A percentile compares a stretch with the other conserved stretches of the same genome.
These are phyloP conservation scores for Platanthera zijinensis DNA, from an alignment of 106 monocot species.

Conservation along the genomic window DNA sequence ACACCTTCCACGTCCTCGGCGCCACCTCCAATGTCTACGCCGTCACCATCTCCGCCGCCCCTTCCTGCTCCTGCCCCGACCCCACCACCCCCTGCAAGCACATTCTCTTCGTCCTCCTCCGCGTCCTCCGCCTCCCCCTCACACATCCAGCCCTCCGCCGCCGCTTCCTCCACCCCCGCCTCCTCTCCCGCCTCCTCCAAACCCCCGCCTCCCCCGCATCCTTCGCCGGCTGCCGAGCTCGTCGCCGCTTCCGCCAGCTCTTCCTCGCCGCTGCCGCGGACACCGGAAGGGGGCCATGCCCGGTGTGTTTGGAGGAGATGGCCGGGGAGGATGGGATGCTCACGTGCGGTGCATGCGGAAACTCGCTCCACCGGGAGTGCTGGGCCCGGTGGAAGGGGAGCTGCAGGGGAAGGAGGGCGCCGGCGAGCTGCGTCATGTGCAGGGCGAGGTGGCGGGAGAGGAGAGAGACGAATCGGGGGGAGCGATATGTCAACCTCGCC, in stretches of 20 bases:
- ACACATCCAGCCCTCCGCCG: constrained; percentile 46
- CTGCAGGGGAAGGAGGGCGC: constrained; percentile 32
- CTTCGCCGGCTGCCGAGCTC: constrained; percentile 27
- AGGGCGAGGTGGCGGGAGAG: constrained; percentile 71
- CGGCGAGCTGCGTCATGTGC: constrained; percentile 70
- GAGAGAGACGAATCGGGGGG: constrained; percentile 22
- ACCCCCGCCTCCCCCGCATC: constrained; percentile 18
- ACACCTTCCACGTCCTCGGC: constrained; percentile 70
- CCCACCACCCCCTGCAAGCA: constrained; percentile 74
- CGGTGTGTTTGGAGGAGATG: constrained; percentile 51
- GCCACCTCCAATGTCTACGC: constrained; percentile 84
- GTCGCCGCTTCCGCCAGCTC: constrained; percentile 6
- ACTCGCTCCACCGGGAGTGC: constrained; percentile 69
- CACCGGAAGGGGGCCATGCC: constrained; percentile 10
- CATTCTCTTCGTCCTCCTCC: constrained; percentile 81
- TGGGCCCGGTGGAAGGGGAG: constrained; percentile 64
- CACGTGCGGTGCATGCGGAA: constrained; percentile 62
- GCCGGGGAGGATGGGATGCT: constrained; percentile 7
- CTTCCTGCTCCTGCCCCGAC: constrained; percentile 83
- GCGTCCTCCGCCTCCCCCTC: constrained; percentile 59
- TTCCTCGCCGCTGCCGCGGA: background rate
- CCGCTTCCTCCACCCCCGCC: constrained; percentile 31
- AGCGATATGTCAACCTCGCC: constrained; percentile 59
- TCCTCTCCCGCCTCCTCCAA: constrained; percentile 28
- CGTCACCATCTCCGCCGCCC: constrained; percentile 41